These are phyloP conservation scores for Monoraphidium neglectum DNA, from an alignment of 139 green algal species.

Conservation along the genomic window DNA sequence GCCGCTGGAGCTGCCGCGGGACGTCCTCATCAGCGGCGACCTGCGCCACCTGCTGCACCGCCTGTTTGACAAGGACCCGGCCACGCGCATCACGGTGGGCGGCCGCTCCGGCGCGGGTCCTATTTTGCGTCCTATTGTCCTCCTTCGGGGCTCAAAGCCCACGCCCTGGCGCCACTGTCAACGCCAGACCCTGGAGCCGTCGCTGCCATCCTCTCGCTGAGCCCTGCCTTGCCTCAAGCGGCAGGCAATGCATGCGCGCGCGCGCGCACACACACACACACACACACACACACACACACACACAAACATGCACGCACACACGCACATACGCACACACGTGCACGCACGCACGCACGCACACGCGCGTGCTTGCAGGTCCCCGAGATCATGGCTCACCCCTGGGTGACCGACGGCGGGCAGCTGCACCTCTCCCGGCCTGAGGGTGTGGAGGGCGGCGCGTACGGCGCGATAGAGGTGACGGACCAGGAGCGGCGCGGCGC, in stretches of 20 bases:
- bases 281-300: too few species aligned
- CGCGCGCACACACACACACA: too few species aligned
- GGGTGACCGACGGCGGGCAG: constrained; percentile 37
- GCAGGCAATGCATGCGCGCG: too few species aligned
- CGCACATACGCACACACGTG: too few species aligned
- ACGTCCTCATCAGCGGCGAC: constrained; percentile 16
- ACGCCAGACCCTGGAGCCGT: not conserved
- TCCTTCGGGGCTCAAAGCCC: not conserved
- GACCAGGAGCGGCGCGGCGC: constrained; percentile 39
- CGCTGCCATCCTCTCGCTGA: too few species aligned
- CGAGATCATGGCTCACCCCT: constrained; percentile 32
- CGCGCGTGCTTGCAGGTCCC: too few species aligned
- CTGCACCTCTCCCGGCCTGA: constrained; percentile 14
- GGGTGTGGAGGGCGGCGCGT: not conserved
- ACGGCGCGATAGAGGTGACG: constrained; percentile 30
- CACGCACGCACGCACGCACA: too few species aligned
- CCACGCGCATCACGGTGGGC: constrained; percentile 66
- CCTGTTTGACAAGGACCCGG: constrained; percentile 83
- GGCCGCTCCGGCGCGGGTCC: not conserved
- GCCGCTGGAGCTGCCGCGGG: constrained; percentile 24
- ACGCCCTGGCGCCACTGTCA: not conserved
- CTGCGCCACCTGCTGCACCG: constrained; percentile 65
- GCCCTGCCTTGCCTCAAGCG: too few species aligned
- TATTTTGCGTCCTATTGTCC: not conserved
- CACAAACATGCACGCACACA: too few species aligned